Conservation (phyloP, 371 early-diverging fungal species). For the Cokeromyces recurvatus region DNA sequence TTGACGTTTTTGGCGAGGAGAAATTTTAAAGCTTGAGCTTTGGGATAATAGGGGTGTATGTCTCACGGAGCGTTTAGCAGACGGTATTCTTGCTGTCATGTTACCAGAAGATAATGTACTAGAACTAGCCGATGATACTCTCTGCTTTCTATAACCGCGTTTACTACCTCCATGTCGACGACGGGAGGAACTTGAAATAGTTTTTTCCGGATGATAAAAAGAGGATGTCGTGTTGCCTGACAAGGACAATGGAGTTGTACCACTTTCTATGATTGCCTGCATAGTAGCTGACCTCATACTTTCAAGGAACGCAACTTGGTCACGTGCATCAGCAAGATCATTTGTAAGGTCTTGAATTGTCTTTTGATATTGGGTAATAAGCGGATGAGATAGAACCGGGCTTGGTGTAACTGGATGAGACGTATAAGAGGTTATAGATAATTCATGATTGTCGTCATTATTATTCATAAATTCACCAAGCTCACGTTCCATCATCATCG, state of each 20-base stretch:
- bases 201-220: slow-evolving; percentile 9
- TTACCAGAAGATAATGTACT: slow-evolving; percentile 18
- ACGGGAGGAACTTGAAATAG: background rate
- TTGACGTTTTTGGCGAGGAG: slow-evolving; percentile 1
- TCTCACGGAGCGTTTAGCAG: slow-evolving; percentile 7
- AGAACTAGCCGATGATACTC: slow-evolving; percentile 18
- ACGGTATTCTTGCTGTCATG: slow-evolving; percentile 8
- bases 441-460: slow-evolving; percentile 1
- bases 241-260: slow-evolving; percentile 20
- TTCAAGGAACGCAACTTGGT: slow-evolving; percentile 29
- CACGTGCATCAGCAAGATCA: slow-evolving; percentile 46
- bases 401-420: slow-evolving; percentile 1
- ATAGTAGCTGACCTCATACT: slow-evolving; percentile 21
- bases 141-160: slow-evolving; percentile 1
- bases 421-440: background rate
- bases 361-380: slow-evolving; percentile 55
- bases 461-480: slow-evolving; percentile 32
- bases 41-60: slow-evolving; percentile 12
- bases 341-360: slow-evolving; percentile 52
- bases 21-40: slow-evolving; percentile 12
- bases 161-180: slow-evolving; percentile 12
- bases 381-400: slow-evolving; percentile 38
- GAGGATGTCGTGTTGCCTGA: slow-evolving; percentile 16
- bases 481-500: slow-evolving; percentile 54
- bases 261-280: too few species aligned